These are phyloP conservation scores for Zangia roseola DNA, from an alignment of 768 basidiomycete species.

Conservation along the genomic window DNA sequence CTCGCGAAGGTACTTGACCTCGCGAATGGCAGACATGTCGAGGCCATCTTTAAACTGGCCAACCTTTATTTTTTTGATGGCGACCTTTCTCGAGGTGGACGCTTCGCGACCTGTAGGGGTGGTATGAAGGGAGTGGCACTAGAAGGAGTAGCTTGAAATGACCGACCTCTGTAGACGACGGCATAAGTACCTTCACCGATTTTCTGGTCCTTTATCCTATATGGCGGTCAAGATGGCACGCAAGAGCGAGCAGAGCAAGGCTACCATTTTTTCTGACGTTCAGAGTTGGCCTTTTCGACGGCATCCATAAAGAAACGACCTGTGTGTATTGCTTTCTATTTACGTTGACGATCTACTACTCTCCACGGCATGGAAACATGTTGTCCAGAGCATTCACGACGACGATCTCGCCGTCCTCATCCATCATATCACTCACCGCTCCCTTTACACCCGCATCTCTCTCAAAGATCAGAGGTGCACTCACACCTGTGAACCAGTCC, in stretches of 20 bases:
- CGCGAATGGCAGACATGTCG: conserved; percentile 98
- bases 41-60: conserved; percentile 97
- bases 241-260: conserved; percentile 6
- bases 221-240: conserved; percentile 8
- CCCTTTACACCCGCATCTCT: conserved; percentile 40
- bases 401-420: conserved; percentile 5
- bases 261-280: conserved; percentile 69
- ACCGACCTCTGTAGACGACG: conserved; percentile 86
- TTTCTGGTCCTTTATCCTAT: conserved; percentile 78
- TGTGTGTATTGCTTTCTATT: no score
- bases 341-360: no score
- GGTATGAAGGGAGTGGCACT: neutral
- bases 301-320: conserved; percentile 63
- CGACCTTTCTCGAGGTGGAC: conserved; percentile 77
- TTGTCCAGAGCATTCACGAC: conserved; percentile 26
- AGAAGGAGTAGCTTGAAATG: neutral
- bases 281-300: conserved; percentile 75
- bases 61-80: conserved; percentile 98
- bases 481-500: conserved; percentile 20
- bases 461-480: conserved; percentile 27
- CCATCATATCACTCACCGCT: conserved; percentile 31
- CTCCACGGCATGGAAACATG: conserved; percentile 27
- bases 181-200: conserved; percentile 94
- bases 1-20: conserved; percentile 96
- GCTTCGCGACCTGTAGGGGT: conserved; percentile 61